Evolutionary conservation across 2,329 filamentous ascomycete genomes (phyloP).

Genomic region (Colletotrichum agaves): DNA sequence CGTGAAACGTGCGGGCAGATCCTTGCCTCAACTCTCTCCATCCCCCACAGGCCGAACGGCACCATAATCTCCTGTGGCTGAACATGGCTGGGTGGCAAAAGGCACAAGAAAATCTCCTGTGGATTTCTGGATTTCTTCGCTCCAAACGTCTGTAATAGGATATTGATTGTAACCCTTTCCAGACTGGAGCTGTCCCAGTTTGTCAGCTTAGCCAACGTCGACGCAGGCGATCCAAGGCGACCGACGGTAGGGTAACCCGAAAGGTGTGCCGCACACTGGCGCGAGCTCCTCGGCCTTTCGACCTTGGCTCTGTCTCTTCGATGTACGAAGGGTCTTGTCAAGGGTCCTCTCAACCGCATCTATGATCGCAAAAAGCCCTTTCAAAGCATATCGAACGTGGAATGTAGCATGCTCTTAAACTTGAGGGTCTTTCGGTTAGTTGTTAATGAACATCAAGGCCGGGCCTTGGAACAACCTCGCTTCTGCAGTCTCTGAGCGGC

Average conservation of each 20-base stretch:
- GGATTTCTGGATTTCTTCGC: background rate
- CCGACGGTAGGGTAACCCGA: background rate
- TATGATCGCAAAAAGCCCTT: background rate
- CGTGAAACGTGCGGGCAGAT: constrained; percentile 36
- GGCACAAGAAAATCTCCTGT: background rate
- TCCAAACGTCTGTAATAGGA: background rate
- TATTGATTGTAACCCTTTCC: background rate
- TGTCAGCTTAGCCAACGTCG: background rate
- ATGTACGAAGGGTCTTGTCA: constrained; percentile 28
- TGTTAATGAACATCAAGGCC: constrained; percentile 7
- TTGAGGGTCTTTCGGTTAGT: background rate
- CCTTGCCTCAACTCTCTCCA: constrained; percentile 29
- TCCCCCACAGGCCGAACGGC: constrained; percentile 21
- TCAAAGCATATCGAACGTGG: background rate
- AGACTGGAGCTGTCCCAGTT: background rate
- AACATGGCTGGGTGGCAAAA: too few species aligned
- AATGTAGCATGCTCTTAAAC: constrained; percentile 16
- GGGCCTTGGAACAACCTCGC: background rate
- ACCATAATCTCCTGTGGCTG: background rate
- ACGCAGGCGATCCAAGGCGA: background rate
- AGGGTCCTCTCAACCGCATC: constrained; percentile 12
- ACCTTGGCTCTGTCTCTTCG: background rate
- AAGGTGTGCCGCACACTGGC: background rate
- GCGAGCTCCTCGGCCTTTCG: constrained; percentile 6
- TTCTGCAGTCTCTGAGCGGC: constrained; percentile 12